Evolutionary conservation across 208 protist species (phyloP).

Genomic region (Acanthamoeba sp.): DNA sequence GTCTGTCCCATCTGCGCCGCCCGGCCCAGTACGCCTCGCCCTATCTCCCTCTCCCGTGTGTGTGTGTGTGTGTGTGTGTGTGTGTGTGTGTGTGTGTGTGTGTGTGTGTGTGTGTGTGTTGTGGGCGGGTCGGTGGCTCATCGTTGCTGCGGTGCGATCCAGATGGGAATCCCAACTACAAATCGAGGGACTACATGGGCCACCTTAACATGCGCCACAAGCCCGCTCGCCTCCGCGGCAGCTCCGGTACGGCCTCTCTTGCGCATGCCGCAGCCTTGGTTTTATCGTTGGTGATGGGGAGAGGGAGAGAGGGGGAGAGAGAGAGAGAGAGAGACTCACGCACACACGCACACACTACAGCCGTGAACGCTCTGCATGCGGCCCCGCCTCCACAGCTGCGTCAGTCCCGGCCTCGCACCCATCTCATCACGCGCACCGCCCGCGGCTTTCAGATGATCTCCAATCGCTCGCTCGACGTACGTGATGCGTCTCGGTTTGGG

Average conservation of each 20-base stretch:
- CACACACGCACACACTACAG: background rate
- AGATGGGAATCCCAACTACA: conserved; percentile 19
- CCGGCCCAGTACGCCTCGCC: background rate
- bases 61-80: too few relatives aligned
- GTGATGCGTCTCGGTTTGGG: too few relatives aligned
- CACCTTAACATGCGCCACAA: conserved; percentile 3
- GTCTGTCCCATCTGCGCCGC: background rate
- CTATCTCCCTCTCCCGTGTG: background rate
- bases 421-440: conserved; percentile 16
- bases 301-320: background rate
- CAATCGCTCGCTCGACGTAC: conserved; percentile 18
- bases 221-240: background rate
- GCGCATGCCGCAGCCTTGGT: too few relatives aligned
- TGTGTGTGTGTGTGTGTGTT: too few relatives aligned
- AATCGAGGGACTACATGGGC: background rate
- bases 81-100: too few relatives aligned
- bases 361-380: background rate
- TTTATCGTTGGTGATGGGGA: too few relatives aligned
- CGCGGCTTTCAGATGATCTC: conserved; percentile 24
- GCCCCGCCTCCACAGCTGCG: background rate
- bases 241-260: background rate
- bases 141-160: background rate
- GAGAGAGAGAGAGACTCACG: too few relatives aligned
- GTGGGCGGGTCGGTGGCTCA: background rate
- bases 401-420: background rate